Base-by-base conservation (phyloP, 1,284 basidiomycete genomes). In the Moesziomyces sp. region DNA sequence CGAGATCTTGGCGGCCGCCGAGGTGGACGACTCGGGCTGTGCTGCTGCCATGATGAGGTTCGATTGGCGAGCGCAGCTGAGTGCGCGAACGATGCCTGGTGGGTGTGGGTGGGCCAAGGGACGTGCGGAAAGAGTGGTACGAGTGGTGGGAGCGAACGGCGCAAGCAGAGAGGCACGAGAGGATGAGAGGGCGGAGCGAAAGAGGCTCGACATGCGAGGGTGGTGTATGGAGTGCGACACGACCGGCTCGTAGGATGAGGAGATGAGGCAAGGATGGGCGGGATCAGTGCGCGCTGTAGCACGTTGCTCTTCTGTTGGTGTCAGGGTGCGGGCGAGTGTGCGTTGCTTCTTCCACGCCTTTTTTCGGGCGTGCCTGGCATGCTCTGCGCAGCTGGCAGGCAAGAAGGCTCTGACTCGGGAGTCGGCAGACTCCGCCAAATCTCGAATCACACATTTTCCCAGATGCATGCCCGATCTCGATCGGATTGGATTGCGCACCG, bases 21-120 rank as follows among this genome's bases (percentile, higher is more conserved):
- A 67, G 3, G 52, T 40, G 8, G 70, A 68, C 1, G 64, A 35
- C 30, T 68, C 64, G 46, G 59, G n/a, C 11, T 73, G 65, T 30
- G 64, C 48, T 4, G 70, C 64, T 47, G 70, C 63, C 70, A 73
- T 73, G 56, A 73, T 62, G 52, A 64, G 59, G 9, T 46, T 56
- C 19, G 60, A 69, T 21, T 52, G 56, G 52, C 49, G 52, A 52
- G 66, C 66, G 60, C 66, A 69, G 56, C 66, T 69, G 24, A 69
- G 48, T 46, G 55, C 48, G 52, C 60, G 66, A 30, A 6, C 46
- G 9, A 28, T 24, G 30, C 30, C 30, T 33, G 30, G 10, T 33
- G 30, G 30, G 8, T 33, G 38, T 11, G 10, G 23, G 8, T n/a
- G 28, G 8, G 19, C 30, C 30, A 16, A 21, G 28, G 5, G 35